Percentiles rank a stretch among this genome's conserved stretches.
Conservation (phyloP, 164 flowering plant genomes). For the Vitis labrusca region DNA sequence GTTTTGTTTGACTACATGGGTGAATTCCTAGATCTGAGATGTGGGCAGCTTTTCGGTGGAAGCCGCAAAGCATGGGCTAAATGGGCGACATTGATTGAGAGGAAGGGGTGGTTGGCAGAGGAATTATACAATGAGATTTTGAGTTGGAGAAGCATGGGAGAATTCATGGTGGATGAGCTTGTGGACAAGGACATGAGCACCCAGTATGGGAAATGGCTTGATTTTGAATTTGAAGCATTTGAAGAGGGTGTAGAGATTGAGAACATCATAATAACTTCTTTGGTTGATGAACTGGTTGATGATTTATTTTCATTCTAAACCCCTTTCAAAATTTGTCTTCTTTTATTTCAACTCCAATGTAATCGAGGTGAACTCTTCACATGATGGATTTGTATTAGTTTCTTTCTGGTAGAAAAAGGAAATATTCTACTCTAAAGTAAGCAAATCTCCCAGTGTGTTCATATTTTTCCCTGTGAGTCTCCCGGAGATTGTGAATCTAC, state of each 20-base stretch:
- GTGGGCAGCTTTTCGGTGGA: conserved; percentile 23
- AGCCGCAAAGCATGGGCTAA: conserved; percentile 35
- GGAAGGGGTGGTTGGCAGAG: conserved; percentile 37
- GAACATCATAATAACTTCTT: conserved; percentile 30
- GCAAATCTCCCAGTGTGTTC: neutral
- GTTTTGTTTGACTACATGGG: conserved; percentile 47
- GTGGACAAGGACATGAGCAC: conserved; percentile 72
- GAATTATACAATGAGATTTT: conserved; percentile 46
- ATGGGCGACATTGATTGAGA: conserved; percentile 20
- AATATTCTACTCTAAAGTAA: neutral
- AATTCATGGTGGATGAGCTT: conserved; percentile 59
- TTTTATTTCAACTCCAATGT: neutral
- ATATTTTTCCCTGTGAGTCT: too few species aligned
- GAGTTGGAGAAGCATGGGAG: conserved; percentile 41
- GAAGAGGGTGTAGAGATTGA: conserved; percentile 59
- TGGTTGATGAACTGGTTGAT: conserved; percentile 56
- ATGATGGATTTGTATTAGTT: neutral
- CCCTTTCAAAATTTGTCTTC: neutral
- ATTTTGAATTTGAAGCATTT: conserved; percentile 49
- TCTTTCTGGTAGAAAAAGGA: neutral
- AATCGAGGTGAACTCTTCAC: neutral
- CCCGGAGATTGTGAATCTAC: too few species aligned
- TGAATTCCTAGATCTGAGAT: conserved; percentile 37
- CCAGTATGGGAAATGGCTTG: conserved; percentile 55
- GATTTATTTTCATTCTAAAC: conserved; percentile 28